A percentile compares a stretch with the other conserved stretches of the same genome.
These are phyloP conservation scores for Gryganskiella cystojenkinii DNA, from an alignment of 192 early-diverging fungal species.

Conservation along the genomic window DNA sequence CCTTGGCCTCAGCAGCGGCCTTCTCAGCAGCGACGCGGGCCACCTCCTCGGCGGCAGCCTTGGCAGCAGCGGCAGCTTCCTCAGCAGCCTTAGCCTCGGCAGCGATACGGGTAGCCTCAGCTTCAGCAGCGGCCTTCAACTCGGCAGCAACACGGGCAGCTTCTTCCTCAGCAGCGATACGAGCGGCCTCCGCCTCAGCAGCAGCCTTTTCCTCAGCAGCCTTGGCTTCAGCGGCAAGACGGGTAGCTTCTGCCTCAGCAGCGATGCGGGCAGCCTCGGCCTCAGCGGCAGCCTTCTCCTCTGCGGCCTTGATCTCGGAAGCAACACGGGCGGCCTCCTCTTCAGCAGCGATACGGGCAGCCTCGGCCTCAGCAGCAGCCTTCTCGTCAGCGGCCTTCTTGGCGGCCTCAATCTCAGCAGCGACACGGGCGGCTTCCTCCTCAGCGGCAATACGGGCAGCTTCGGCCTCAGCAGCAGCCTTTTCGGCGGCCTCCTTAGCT, in stretches of 20 bases:
- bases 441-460: slow-evolving; percentile 1
- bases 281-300: slow-evolving; percentile 22
- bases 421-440: not conserved
- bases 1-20: slow-evolving; percentile 7
- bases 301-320: slow-evolving; percentile 16
- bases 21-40: not conserved
- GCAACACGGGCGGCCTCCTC: slow-evolving; percentile 27
- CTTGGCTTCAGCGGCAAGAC: slow-evolving; percentile 4
- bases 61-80: slow-evolving; percentile 4
- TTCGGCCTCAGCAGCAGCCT: slow-evolving; percentile 8
- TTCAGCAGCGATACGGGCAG: slow-evolving; percentile 4
- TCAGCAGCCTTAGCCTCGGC: slow-evolving; percentile 24
- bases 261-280: slow-evolving; percentile 20
- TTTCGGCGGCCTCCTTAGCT: slow-evolving; percentile 1
- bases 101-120: slow-evolving; percentile 1
- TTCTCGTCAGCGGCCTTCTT: slow-evolving; percentile 16
- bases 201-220: slow-evolving; percentile 12
- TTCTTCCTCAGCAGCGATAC: slow-evolving; percentile 10
- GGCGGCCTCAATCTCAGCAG: slow-evolving; percentile 10
- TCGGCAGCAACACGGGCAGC: slow-evolving; percentile 10
- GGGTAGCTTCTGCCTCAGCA: slow-evolving; percentile 6
- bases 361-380: slow-evolving; percentile 16
- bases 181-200: slow-evolving; percentile 2
- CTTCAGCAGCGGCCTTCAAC: slow-evolving; percentile 13
- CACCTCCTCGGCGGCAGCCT: not conserved